Evolutionary conservation across 352 stramenopile species (phyloP).

Genomic region (Pythium apleroticum): DNA sequence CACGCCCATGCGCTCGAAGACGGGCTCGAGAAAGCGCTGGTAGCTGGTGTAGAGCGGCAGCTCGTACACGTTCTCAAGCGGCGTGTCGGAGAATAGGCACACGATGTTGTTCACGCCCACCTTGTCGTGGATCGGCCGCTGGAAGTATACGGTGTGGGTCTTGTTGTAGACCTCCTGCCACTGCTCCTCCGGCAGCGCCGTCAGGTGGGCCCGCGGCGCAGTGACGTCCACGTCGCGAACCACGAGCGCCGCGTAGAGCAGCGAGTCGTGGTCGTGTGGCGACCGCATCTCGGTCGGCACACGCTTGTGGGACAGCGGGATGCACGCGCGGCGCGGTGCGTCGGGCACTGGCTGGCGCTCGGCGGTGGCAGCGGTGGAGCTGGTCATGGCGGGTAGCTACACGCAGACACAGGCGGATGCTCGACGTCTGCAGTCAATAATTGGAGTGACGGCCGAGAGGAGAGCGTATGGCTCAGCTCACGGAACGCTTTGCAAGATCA

Average conservation of each 20-base stretch:
- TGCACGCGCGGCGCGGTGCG: constrained; percentile 35
- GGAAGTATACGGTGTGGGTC: constrained; percentile 84
- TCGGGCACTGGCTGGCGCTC: constrained; percentile 40
- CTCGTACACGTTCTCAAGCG: constrained; percentile 91
- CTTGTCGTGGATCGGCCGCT: constrained; percentile 91
- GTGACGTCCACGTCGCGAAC: constrained; percentile 38
- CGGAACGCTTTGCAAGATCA: background rate
- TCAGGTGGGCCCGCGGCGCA: constrained; percentile 34
- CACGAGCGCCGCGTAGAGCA: constrained; percentile 47
- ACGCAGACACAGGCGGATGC: background rate
- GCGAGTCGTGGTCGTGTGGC: constrained; percentile 34
- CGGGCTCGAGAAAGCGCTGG: constrained; percentile 44
- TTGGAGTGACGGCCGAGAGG: background rate
- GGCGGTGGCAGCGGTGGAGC: background rate
- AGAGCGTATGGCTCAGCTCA: background rate
- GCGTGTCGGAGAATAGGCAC: constrained; percentile 96
- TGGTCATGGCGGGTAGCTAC: background rate
- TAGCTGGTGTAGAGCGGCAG: constrained; percentile 87
- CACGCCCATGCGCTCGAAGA: constrained; percentile 72
- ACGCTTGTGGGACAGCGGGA: constrained; percentile 54
- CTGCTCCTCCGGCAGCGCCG: constrained; percentile 34
- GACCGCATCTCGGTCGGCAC: constrained; percentile 53
- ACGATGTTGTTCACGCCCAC: constrained; percentile 96
- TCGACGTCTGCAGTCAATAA: background rate
- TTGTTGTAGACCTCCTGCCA: constrained; percentile 53